A percentile compares a stretch with the other conserved stretches of the same genome.
phyloP scores from a whole-genome alignment of 2,329 filamentous ascomycete genomes.

The Diplodia intermedia region DNA sequence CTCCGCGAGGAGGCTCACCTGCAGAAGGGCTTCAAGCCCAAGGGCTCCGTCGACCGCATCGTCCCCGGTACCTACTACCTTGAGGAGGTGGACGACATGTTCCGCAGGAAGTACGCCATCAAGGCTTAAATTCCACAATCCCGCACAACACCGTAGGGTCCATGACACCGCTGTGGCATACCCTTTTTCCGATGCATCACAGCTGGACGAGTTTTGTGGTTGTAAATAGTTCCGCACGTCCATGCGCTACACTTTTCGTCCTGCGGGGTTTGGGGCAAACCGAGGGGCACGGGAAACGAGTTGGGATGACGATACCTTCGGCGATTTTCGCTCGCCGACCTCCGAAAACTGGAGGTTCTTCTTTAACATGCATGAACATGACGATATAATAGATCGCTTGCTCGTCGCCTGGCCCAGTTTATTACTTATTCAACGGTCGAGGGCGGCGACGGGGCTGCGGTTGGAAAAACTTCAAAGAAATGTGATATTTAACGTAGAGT shows the following conservation, averaged over 20 bases:
- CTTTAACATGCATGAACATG: slow-evolving; percentile 13
- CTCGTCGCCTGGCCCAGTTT: neutral
- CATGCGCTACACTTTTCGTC: neutral
- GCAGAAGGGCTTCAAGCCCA: slow-evolving; percentile 57
- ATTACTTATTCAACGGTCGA: slow-evolving; percentile 7
- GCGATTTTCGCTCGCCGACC: slow-evolving; percentile 13
- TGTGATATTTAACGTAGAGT: slow-evolving; percentile 25
- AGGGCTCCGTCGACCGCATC: slow-evolving; percentile 53
- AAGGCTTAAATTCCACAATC: slow-evolving; percentile 50
- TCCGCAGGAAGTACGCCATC: slow-evolving; percentile 58
- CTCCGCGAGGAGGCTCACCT: slow-evolving; percentile 59
- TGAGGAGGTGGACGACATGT: slow-evolving; percentile 58
- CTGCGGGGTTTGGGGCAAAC: slow-evolving; percentile 12
- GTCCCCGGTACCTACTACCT: slow-evolving; percentile 60
- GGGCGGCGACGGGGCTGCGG: slow-evolving; percentile 13
- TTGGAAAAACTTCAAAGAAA: slow-evolving; percentile 23
- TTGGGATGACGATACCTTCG: slow-evolving; percentile 23
- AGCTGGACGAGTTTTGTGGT: slow-evolving; percentile 16
- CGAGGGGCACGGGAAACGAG: neutral
- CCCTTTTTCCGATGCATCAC: slow-evolving; percentile 2
- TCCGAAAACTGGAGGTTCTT: slow-evolving; percentile 4
- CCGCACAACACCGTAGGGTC: neutral
- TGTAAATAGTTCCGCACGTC: slow-evolving; percentile 15
- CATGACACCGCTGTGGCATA: slow-evolving; percentile 16
- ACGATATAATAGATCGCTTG: slow-evolving; percentile 28